phyloP scores from a whole-genome alignment of 495 filamentous ascomycete genomes.

The Xylaria cubensis region DNA sequence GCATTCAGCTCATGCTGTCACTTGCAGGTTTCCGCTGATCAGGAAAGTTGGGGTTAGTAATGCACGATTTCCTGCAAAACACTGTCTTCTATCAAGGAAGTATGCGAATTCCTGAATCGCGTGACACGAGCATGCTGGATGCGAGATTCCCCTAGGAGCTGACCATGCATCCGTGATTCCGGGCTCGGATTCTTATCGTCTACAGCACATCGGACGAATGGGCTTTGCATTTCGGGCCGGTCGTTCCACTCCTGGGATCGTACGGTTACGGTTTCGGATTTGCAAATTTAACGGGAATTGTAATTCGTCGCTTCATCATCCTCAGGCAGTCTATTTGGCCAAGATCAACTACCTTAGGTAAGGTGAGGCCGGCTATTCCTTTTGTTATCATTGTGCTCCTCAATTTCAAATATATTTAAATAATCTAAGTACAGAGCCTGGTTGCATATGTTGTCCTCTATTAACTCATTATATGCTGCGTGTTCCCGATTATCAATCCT shows the following conservation, averaged over 20 bases:
- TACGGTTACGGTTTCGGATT: neutral
- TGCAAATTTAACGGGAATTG: neutral
- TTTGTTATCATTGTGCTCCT: neutral
- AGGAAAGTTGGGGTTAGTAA: constrained; percentile 7
- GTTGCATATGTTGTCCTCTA: neutral
- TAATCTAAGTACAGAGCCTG: neutral
- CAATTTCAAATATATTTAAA: neutral
- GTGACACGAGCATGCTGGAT: neutral
- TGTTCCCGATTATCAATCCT: constrained; percentile 3
- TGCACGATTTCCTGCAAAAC: constrained; percentile 13
- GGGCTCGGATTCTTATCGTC: neutral
- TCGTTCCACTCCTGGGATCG: neutral
- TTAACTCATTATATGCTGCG: neutral
- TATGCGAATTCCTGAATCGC: constrained; percentile 7
- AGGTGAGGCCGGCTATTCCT: neutral
- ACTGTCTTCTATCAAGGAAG: neutral
- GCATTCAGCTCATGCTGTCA: neutral
- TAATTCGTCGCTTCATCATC: neutral
- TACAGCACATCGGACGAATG: constrained; percentile 14
- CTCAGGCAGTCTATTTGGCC: neutral
- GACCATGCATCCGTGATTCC: neutral
- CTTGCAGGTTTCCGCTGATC: constrained; percentile 4
- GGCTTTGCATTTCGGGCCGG: neutral
- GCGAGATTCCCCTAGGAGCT: neutral
- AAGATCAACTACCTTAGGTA: neutral